These are phyloP conservation scores for Microdochium nivale DNA, from an alignment of 2,329 filamentous ascomycete genomes.

Conservation along the genomic window DNA sequence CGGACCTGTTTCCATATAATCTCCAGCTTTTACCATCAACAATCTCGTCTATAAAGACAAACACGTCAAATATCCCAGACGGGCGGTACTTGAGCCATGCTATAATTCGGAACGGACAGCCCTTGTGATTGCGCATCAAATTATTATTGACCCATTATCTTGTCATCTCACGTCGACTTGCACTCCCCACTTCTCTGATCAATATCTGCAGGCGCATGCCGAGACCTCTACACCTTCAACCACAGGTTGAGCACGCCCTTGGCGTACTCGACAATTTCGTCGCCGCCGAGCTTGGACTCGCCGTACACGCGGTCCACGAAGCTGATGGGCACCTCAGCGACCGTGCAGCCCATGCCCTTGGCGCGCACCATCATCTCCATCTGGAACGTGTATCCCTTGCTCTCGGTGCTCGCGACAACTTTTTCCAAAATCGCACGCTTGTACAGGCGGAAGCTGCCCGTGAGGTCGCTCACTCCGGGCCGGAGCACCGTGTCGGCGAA, in stretches of 20 bases:
- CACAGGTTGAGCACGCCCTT: constrained; percentile 75
- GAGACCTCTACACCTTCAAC: constrained; percentile 56
- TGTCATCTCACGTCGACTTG: background rate
- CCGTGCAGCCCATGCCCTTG: constrained; percentile 89
- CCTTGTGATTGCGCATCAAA: background rate
- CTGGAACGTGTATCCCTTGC: constrained; percentile 97
- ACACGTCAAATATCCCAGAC: no score
- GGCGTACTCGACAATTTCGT: constrained; percentile 94
- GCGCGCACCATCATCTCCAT: constrained; percentile 99
- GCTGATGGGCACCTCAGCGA: constrained; percentile 90
- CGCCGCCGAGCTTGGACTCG: constrained; percentile 86
- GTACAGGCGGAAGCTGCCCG: constrained; percentile 89
- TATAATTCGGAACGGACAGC: no score
- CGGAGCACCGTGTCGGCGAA: constrained; percentile 91
- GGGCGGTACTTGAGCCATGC: no score
- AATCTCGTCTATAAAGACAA: no score
- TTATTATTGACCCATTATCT: no score
- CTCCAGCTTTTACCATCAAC: no score
- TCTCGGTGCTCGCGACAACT: constrained; percentile 84
- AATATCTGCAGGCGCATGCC: background rate
- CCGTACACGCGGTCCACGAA: constrained; percentile 96
- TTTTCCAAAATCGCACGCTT: constrained; percentile 84
- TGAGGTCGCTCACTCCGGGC: constrained; percentile 91
- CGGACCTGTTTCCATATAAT: no score
- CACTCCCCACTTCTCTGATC: background rate